Evolutionary conservation across 352 stramenopile genomes (phyloP), one percentile per base, ranked within the genome.

Genomic region (Pythium volutum): DNA sequence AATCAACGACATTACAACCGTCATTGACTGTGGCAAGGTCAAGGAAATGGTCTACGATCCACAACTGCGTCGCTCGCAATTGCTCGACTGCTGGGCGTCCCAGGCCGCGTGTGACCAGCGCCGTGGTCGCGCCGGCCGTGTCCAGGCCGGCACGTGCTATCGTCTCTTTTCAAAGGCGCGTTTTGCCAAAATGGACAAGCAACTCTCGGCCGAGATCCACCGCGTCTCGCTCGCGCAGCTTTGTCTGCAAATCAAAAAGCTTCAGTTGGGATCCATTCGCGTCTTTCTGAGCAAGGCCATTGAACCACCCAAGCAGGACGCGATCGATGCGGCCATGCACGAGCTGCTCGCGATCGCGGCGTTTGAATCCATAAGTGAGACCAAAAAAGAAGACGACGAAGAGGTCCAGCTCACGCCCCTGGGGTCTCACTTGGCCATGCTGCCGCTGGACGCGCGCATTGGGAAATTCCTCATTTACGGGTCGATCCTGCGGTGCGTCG

Each of bases 341-440:
- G 86, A 97, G 39, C 79, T 98, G 12, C 69, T 94, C 7, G 79
- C 87, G 36, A 95, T 98, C 33, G 83, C 89, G 18, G 95, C 92
- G 25, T 93, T 98, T 59, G 64, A 76, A 56, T 63, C 39, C 7
- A 64, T 83, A 38, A 38, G 43, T 5, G 56, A 63, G 46, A 66
- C 6, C 15, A 60, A 4, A 39, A 49, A 1, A 20, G 38, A n/a
- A 12, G 45, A 46, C 2, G 52, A 20, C 23, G 81, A 89, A 58
- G 63, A 87, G 43, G 79, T 91, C 16, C 53, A 57, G 18, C 68
- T 99, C 29, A 99, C 97, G 43, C 90, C 96, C 15, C 75, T 99
- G 0, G 97, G 97, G 3, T 82, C 82, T 18, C 81, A 92, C 59
- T 70, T 94, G 58, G 82, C 79, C 4, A 91, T 89, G 79, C 69